Conservation (phyloP, 1,139 yeast species). For the Candida sanyaensis region DNA sequence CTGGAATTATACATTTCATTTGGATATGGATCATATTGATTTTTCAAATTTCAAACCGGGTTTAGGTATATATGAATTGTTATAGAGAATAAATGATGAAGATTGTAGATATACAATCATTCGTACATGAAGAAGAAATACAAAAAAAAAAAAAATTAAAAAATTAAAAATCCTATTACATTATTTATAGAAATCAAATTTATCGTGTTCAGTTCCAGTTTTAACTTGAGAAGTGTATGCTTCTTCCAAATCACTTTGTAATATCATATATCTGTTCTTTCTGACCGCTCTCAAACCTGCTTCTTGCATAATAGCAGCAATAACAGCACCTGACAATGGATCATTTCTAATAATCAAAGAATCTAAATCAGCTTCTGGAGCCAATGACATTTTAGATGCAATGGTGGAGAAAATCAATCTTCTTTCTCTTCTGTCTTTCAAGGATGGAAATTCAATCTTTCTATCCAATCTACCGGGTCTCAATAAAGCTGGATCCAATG, state of each 20-base stretch:
- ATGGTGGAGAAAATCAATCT: constrained; percentile 93
- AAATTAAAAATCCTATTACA: not conserved
- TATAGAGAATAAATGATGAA: constrained; percentile 12
- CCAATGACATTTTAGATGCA: constrained; percentile 96
- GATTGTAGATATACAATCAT: not conserved
- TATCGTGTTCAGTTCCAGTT: constrained; percentile 92
- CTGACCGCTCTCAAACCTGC: constrained; percentile 99
- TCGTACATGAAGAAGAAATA: not conserved
- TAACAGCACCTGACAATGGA: constrained; percentile 95
- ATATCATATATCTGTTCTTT: constrained; percentile 93
- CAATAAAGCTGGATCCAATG: constrained; percentile 93
- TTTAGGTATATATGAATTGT: constrained; percentile 50
- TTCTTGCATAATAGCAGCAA: constrained; percentile 99
- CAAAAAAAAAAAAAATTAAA: not conserved
- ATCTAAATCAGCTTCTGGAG: constrained; percentile 97
- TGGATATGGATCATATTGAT: constrained; percentile 73
- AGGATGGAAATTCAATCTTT: constrained; percentile 94
- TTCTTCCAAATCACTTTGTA: constrained; percentile 95
- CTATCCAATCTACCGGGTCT: constrained; percentile 99
- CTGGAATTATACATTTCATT: constrained; percentile 52
- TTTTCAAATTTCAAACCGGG: constrained; percentile 60
- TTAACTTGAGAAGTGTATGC: constrained; percentile 97
- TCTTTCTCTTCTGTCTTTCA: constrained; percentile 96
- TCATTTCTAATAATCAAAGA: constrained; percentile 93
- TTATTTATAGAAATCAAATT: constrained; percentile 94